Evolutionary conservation across 805 yeast species (phyloP), one percentile per base, ranked within the genome.

Genomic region (Metschnikowia gelsemii): DNA sequence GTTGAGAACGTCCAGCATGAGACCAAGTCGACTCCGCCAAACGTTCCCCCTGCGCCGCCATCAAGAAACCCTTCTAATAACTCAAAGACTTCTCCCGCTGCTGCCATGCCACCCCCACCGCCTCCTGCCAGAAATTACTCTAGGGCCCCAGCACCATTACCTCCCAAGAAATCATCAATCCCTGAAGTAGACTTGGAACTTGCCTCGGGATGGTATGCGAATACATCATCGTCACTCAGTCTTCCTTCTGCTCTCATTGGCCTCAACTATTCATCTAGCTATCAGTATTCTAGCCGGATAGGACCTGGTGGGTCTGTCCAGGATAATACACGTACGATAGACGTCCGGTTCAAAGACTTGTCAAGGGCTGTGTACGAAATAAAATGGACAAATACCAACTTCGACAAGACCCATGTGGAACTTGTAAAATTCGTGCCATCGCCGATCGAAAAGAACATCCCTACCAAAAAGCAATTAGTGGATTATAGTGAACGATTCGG

Each of bases 151-250:
- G 53, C 51, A 2, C 54, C 53, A 6, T 6, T 30, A 6, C 51
- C 49, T 8, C 24, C 42, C 4, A 25, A 26, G 13, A 38, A 46
- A 6, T 14, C 46, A 1, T 53, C 37, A 0, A 66, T 63, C 2
- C 75, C 78, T 0, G 53, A 56, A 0, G 32, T 75, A 2, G 70
- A 78, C 47, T 49, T 76, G 24, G 73, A 76, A 33, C 56, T 77
- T 3, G 38, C 54, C 0, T 52, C 70, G 0, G 72, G 73, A 1
- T 78, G 82, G 82, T 78, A 65, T 56, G 63, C 71, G 1, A 54
- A 61, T 11, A 51, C 57, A 7, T 46, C 57, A 4, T 51, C 57
- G 3, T 38, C 55, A 1, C 32, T 49, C 40, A 38, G 42, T 1
- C 47, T 74, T n/a, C 82, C 82, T 1, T 36, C 45, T 8, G 58